These are phyloP conservation scores for Cupressus sempervirens DNA, from an alignment of 75 land plant genomes.

Conservation along the genomic window DNA sequence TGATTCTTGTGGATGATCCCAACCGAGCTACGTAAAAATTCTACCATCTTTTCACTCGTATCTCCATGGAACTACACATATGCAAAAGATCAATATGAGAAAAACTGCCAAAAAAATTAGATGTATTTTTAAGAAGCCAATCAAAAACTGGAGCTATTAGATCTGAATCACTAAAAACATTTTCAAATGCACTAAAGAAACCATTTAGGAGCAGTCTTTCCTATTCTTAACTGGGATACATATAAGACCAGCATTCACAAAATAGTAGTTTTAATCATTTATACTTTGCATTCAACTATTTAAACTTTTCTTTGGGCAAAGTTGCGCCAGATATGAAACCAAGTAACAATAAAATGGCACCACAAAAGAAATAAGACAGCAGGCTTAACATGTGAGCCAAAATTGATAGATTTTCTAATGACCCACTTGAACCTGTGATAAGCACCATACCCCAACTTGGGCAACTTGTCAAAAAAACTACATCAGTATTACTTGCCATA, in stretches of 20 bases:
- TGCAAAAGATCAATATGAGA: not conserved
- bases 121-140: not conserved
- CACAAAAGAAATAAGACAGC: not conserved
- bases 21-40: slow-evolving; percentile 75
- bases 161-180: not conserved
- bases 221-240: not conserved
- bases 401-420: not conserved
- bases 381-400: not conserved
- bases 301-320: not conserved
- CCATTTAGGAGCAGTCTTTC: not conserved
- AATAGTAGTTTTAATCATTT: not conserved
- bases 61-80: slow-evolving; percentile 66
- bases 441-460: not conserved
- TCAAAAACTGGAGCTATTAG: not conserved
- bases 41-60: slow-evolving; percentile 83
- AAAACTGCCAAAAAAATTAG: not conserved
- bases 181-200: not conserved
- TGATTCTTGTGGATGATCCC: slow-evolving; percentile 93
- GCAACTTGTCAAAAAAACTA: not conserved
- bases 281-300: not conserved
- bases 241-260: not conserved
- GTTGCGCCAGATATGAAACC: not conserved
- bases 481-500: not conserved
- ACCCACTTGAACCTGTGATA: not conserved
- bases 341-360: not conserved